Evolutionary conservation across 2,329 filamentous ascomycete genomes (phyloP).

Genomic region (Cytospora chrysosperma): DNA sequence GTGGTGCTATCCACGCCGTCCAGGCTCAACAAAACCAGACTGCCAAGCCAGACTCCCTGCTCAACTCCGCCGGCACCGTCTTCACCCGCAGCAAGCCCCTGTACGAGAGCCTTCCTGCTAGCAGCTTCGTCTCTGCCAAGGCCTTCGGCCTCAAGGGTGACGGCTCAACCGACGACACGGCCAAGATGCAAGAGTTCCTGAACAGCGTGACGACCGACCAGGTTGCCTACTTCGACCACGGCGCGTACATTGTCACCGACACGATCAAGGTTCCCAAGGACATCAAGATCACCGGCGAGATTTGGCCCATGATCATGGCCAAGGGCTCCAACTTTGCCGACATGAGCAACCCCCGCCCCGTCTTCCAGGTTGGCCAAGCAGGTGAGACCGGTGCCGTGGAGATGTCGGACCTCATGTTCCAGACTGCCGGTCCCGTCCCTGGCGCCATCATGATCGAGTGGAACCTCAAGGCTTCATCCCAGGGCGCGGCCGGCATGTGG

Average conservation of each 20-base stretch:
- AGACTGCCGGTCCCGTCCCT: conserved; percentile 78
- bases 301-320: conserved; percentile 89
- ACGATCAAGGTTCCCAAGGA: conserved; percentile 74
- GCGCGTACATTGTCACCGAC: conserved; percentile 67
- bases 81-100: conserved; percentile 88
- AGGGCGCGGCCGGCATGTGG: conserved; percentile 80
- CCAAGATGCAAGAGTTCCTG: conserved; percentile 76
- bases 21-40: conserved; percentile 59
- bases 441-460: conserved; percentile 90
- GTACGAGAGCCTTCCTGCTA: conserved; percentile 68
- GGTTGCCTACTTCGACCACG: conserved; percentile 74
- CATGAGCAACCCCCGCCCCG: conserved; percentile 72
- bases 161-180: conserved; percentile 82
- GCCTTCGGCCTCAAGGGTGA: conserved; percentile 82
- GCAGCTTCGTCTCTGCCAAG: conserved; percentile 80
- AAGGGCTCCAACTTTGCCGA: conserved; percentile 73
- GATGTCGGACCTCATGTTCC: conserved; percentile 83
- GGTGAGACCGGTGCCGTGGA: conserved; percentile 80
- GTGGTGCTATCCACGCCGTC: conserved; percentile 47
- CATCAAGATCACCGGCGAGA: conserved; percentile 85
- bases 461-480: conserved; percentile 70
- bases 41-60: conserved; percentile 65
- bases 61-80: conserved; percentile 64
- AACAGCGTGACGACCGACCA: conserved; percentile 63
- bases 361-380: conserved; percentile 77